Evolutionary conservation across 441 rosid genomes (phyloP).

Genomic region (Euphorbia corollata): DNA sequence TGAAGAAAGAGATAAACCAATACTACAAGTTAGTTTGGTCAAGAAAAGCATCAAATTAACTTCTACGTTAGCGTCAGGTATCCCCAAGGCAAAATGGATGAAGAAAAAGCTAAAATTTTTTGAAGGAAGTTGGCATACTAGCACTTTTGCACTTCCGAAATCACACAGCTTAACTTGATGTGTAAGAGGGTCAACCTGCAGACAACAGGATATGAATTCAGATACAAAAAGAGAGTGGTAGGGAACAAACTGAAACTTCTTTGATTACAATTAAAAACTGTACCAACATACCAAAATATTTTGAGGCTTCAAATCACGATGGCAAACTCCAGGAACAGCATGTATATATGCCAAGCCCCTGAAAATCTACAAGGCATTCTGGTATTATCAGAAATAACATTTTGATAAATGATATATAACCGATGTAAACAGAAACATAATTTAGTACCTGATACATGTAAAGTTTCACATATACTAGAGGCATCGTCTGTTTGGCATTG

Average conservation of each 20-base stretch:
- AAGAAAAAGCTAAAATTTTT: not conserved
- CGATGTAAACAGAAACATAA: not conserved
- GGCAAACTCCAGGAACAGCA: slow-evolving; percentile 84
- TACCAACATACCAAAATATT: slow-evolving; percentile 67
- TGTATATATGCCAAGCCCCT: slow-evolving; percentile 94
- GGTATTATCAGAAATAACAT: slow-evolving; percentile 18
- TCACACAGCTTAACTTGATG: slow-evolving; percentile 98
- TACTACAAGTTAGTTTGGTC: not conserved
- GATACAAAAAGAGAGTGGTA: not conserved
- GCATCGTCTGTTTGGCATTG: slow-evolving; percentile 74
- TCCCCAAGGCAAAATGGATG: too few species aligned
- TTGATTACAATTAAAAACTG: not conserved
- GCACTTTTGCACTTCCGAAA: slow-evolving; percentile 98
- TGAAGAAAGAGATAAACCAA: not conserved
- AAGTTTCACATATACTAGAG: slow-evolving; percentile 79
- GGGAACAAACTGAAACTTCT: not conserved
- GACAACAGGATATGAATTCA: slow-evolving; percentile 16
- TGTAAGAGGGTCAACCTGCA: slow-evolving; percentile 92
- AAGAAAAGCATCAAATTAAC: not conserved
- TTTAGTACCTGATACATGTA: slow-evolving; percentile 73
- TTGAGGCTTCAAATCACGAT: slow-evolving; percentile 96
- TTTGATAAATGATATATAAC: not conserved
- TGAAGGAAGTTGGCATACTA: slow-evolving; percentile 38
- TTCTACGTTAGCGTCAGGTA: not conserved
- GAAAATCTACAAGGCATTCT: slow-evolving; percentile 48